A percentile compares a stretch with the other conserved stretches of the same genome.
These are phyloP conservation scores for Phytopythium mirpurense DNA, from an alignment of 352 stramenopile genomes.

Conservation along the genomic window DNA sequence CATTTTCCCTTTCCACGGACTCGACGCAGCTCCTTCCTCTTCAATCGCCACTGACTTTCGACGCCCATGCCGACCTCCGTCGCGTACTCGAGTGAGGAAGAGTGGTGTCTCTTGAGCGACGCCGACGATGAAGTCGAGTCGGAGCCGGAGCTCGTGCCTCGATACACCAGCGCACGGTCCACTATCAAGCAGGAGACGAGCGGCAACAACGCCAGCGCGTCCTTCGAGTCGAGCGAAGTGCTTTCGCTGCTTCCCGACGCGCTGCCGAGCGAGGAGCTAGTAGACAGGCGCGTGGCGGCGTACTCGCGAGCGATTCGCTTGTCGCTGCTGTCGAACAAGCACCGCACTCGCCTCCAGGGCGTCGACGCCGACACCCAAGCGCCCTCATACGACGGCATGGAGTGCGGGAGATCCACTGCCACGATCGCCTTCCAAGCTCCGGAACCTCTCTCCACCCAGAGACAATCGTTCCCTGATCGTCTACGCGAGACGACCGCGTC, in stretches of 20 bases:
- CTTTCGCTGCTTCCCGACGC: background rate
- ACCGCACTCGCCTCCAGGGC: conserved; percentile 18
- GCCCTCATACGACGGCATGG: no score
- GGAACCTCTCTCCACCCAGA: no score
- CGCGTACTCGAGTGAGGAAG: conserved; percentile 26
- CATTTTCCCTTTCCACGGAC: background rate
- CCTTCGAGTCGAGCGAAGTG: background rate
- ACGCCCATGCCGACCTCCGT: background rate
- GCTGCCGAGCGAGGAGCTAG: background rate
- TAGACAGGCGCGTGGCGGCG: background rate
- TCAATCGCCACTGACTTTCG: background rate
- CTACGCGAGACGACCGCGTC: conserved; percentile 21
- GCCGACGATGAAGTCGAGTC: conserved; percentile 27
- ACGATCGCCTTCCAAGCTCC: no score
- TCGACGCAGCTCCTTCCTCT: background rate
- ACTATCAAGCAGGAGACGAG: no score
- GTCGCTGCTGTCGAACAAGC: conserved; percentile 30
- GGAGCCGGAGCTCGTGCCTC: conserved; percentile 17
- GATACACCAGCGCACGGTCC: background rate
- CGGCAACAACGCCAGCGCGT: background rate
- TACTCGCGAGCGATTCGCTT: conserved; percentile 23
- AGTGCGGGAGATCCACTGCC: no score
- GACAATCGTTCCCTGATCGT: conserved; percentile 16
- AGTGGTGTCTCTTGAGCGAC: conserved; percentile 53
- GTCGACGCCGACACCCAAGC: no score